phyloP scores from a whole-genome alignment of 768 basidiomycete genomes.

The Hypholoma sublateritium region DNA sequence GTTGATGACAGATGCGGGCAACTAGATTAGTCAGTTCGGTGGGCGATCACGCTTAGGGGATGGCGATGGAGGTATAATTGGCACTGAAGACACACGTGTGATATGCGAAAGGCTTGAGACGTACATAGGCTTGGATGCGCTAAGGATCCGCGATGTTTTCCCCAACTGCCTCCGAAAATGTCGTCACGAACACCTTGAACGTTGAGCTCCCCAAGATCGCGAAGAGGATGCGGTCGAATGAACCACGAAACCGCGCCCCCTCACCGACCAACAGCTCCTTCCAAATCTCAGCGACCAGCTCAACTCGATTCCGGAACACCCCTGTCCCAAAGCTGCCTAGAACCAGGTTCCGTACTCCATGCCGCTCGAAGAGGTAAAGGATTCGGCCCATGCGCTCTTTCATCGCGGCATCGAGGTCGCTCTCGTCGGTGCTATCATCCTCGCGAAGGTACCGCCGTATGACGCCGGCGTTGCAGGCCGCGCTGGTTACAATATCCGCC shows the following conservation, averaged over 20 bases:
- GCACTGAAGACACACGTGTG: no score
- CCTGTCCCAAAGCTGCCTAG: slow-evolving; percentile 80
- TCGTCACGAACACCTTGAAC: slow-evolving; percentile 21
- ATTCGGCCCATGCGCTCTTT: slow-evolving; percentile 70
- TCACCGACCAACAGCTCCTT: slow-evolving; percentile 50
- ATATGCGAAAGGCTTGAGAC: not conserved
- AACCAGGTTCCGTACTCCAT: slow-evolving; percentile 56
- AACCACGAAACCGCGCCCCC: slow-evolving; percentile 49
- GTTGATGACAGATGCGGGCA: not conserved
- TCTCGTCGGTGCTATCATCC: slow-evolving; percentile 18
- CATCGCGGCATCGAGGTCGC: slow-evolving; percentile 43
- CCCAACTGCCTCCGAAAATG: slow-evolving; percentile 5
- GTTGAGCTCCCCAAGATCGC: slow-evolving; percentile 42
- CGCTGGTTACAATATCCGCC: slow-evolving; percentile 61
- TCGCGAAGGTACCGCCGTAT: slow-evolving; percentile 24
- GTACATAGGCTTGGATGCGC: not conserved
- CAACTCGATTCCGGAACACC: slow-evolving; percentile 63
- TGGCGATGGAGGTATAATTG: no score
- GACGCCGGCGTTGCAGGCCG: slow-evolving; percentile 65
- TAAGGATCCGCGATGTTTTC: not conserved
- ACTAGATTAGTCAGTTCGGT: no score
- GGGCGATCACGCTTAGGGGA: no score
- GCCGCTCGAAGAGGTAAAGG: slow-evolving; percentile 58
- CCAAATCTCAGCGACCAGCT: slow-evolving; percentile 62
- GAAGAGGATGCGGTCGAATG: slow-evolving; percentile 66